Percentiles rank a stretch among this genome's conserved stretches.
Evolutionary conservation across 2,329 filamentous ascomycete species (phyloP).

Genomic region (Neoarthrinium moseri): DNA sequence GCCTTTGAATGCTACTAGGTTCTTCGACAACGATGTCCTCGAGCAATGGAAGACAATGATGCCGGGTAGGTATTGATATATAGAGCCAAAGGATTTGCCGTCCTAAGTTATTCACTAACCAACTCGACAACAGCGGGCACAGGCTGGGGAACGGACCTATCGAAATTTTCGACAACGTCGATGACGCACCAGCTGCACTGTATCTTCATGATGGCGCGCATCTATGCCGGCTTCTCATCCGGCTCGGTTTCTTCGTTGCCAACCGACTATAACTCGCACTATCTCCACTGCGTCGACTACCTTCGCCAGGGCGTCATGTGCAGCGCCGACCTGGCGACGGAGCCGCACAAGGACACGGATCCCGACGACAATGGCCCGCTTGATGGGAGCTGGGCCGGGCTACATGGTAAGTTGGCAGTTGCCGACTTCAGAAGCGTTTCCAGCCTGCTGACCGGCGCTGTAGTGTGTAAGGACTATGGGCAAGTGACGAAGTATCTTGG

Average conservation of each 20-base stretch:
- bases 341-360: slow-evolving; percentile 19
- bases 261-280: slow-evolving; percentile 23
- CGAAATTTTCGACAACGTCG: slow-evolving; percentile 35
- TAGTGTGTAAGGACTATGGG: slow-evolving; percentile 21
- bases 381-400: slow-evolving; percentile 21
- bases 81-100: no score
- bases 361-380: slow-evolving; percentile 18
- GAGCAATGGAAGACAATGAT: slow-evolving; percentile 34
- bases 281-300: slow-evolving; percentile 23
- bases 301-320: slow-evolving; percentile 24
- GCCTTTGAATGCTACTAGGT: slow-evolving; percentile 33
- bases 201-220: slow-evolving; percentile 34
- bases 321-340: slow-evolving; percentile 20
- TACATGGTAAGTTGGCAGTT: slow-evolving; percentile 16
- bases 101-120: slow-evolving; percentile 10
- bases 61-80: slow-evolving; percentile 27
- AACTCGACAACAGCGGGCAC: slow-evolving; percentile 25
- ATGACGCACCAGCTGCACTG: slow-evolving; percentile 37
- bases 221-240: slow-evolving; percentile 25
- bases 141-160: slow-evolving; percentile 32
- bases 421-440: neutral
- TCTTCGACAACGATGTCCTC: slow-evolving; percentile 33
- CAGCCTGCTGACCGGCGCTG: neutral
- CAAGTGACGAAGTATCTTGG: slow-evolving; percentile 20
- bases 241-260: slow-evolving; percentile 18